phyloP scores from a whole-genome alignment of 2,329 filamentous ascomycete genomes.

The Tothia fuscella region DNA sequence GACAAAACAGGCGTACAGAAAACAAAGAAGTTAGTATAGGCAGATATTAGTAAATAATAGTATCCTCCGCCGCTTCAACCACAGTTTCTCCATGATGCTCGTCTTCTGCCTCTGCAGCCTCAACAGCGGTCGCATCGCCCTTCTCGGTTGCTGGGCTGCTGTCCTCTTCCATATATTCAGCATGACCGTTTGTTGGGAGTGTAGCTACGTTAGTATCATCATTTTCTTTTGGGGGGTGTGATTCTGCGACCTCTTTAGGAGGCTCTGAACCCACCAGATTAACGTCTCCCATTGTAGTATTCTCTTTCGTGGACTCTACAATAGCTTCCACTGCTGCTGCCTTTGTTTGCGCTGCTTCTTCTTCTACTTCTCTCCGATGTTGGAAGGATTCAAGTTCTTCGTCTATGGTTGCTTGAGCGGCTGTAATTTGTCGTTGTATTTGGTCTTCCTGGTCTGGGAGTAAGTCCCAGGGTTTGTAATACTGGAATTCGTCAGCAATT shows the following conservation, averaged over 20 bases:
- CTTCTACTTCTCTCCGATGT: slow-evolving; percentile 22
- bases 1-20: too few species aligned
- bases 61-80: slow-evolving; percentile 76
- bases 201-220: slow-evolving; percentile 15
- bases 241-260: not conserved
- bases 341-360: not conserved
- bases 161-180: not conserved
- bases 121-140: too few species aligned
- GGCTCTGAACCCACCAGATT: not conserved
- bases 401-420: slow-evolving; percentile 51
- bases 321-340: not conserved
- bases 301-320: not conserved
- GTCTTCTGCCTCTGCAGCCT: slow-evolving; percentile 5
- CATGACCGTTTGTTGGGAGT: slow-evolving; percentile 10
- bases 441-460: slow-evolving; percentile 54
- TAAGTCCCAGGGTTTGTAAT: slow-evolving; percentile 75
- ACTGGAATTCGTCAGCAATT: slow-evolving; percentile 39
- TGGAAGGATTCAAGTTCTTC: slow-evolving; percentile 55
- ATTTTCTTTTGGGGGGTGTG: slow-evolving; percentile 20
- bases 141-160: too few species aligned
- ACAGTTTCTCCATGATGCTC: slow-evolving; percentile 53
- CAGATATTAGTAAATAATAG: slow-evolving; percentile 87
- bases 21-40: too few species aligned
- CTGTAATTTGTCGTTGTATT: slow-evolving; percentile 58
- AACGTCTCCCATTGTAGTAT: not conserved